These are phyloP conservation scores for Zygosaccharomyces kombuchaensis DNA, from an alignment of 805 yeast genomes.

Conservation along the genomic window DNA sequence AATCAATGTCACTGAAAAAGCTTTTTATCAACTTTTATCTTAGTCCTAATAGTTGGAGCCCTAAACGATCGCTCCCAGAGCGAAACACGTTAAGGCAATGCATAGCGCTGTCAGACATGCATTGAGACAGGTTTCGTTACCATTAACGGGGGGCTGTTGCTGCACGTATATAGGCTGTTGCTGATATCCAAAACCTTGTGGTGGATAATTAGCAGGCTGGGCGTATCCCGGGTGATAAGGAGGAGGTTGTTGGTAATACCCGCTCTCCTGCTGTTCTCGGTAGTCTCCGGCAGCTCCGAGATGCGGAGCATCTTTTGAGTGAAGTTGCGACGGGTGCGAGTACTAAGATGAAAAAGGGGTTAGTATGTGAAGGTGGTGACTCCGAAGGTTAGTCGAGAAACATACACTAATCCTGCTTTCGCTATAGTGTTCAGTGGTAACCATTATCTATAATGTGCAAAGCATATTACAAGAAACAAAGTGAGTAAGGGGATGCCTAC, in stretches of 20 bases:
- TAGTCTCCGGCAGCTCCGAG: not conserved
- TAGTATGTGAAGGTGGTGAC: not conserved
- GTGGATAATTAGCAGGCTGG: slow-evolving; percentile 25
- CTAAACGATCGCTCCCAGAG: not conserved
- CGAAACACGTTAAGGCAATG: slow-evolving; percentile 21
- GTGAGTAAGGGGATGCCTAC: not conserved
- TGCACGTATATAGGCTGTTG: slow-evolving; percentile 52
- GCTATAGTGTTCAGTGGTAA: not conserved
- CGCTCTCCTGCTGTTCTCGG: not conserved
- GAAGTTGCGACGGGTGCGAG: not conserved
- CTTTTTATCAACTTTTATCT: too few species aligned
- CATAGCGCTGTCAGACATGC: slow-evolving; percentile 54
- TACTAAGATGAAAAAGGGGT: not conserved
- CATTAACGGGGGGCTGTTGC: slow-evolving; percentile 39
- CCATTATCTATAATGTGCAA: not conserved
- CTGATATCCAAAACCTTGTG: slow-evolving; percentile 27
- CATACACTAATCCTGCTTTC: not conserved
- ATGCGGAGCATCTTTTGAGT: not conserved
- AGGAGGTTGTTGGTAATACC: not conserved
- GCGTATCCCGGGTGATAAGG: not conserved
- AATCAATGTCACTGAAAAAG: too few species aligned
- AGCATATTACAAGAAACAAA: not conserved
- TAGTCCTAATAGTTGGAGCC: not conserved
- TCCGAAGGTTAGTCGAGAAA: not conserved
- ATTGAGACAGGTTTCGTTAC: slow-evolving; percentile 43